phyloP scores from a whole-genome alignment of 1,139 yeast genomes.

The Yamadazyma spencermartinsiae region DNA sequence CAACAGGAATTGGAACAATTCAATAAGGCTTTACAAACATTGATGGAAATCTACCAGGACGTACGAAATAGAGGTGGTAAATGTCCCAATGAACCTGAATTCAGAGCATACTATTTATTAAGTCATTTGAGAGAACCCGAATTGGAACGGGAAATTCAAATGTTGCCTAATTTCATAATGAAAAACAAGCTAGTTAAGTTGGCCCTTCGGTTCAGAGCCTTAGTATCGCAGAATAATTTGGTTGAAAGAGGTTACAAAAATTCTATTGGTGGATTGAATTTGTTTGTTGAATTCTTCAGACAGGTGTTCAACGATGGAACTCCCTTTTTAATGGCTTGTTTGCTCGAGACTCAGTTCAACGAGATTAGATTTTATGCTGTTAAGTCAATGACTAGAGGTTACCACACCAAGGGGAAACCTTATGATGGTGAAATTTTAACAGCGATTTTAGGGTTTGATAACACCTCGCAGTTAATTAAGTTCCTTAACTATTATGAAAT shows the following conservation, averaged over 20 bases:
- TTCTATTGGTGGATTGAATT: slow-evolving; percentile 61
- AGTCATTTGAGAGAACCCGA: slow-evolving; percentile 86
- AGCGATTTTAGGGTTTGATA: slow-evolving; percentile 65
- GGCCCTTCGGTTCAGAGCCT: slow-evolving; percentile 67
- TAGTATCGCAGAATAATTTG: slow-evolving; percentile 64
- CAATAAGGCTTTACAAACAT: slow-evolving; percentile 86
- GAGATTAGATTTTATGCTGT: slow-evolving; percentile 78
- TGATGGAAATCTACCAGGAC: slow-evolving; percentile 85
- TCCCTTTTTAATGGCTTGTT: slow-evolving; percentile 72
- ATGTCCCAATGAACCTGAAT: slow-evolving; percentile 89
- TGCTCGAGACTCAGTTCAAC: slow-evolving; percentile 78
- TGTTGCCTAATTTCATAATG: slow-evolving; percentile 59
- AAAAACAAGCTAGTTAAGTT: slow-evolving; percentile 61
- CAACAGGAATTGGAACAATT: slow-evolving; percentile 96
- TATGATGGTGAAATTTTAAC: slow-evolving; percentile 50
- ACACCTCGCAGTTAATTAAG: slow-evolving; percentile 47
- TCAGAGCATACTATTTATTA: slow-evolving; percentile 81
- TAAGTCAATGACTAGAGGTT: slow-evolving; percentile 63
- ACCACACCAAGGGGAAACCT: slow-evolving; percentile 72
- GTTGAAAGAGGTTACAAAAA: slow-evolving; percentile 57
- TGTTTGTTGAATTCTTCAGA: slow-evolving; percentile 67
- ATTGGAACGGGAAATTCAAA: slow-evolving; percentile 72
- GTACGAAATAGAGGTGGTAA: slow-evolving; percentile 67
- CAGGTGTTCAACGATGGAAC: slow-evolving; percentile 48
- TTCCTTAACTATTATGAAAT: slow-evolving; percentile 70